These are phyloP conservation scores for Ustilago vetiveriae DNA, from an alignment of 1,284 basidiomycete genomes.

Conservation along the genomic window DNA sequence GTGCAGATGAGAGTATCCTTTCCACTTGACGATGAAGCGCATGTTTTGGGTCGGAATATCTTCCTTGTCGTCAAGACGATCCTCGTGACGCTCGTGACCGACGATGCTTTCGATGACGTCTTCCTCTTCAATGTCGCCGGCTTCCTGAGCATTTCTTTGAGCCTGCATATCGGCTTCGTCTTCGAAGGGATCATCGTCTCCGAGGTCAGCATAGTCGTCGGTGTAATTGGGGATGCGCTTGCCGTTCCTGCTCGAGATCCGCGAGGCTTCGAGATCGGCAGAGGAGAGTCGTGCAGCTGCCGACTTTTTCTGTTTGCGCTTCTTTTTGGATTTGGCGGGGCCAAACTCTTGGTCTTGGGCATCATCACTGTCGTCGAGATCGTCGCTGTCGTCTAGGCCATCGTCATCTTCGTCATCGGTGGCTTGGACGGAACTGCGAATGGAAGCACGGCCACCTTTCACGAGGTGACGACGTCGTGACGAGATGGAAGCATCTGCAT, in stretches of 20 bases:
- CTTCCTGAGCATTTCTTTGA: constrained; percentile 25
- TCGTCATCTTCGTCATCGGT: constrained; percentile 68
- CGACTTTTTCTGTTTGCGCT: constrained; percentile 26
- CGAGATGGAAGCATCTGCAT: constrained; percentile 27
- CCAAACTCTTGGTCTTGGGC: constrained; percentile 70
- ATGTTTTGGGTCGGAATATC: constrained; percentile 68
- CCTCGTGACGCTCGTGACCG: constrained; percentile 67
- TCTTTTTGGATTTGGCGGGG: constrained; percentile 21
- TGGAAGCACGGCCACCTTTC: constrained; percentile 33
- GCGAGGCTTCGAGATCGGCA: constrained; percentile 49
- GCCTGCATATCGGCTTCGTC: constrained; percentile 54
- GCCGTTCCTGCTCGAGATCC: constrained; percentile 59
- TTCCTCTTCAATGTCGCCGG: constrained; percentile 53
- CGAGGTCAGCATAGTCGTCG: constrained; percentile 63
- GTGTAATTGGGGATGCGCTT: constrained; percentile 65
- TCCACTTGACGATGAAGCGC: constrained; percentile 69
- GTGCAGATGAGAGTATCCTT: constrained; percentile 69
- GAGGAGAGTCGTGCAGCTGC: constrained; percentile 30
- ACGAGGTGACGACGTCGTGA: constrained; percentile 36
- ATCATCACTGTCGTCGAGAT: constrained; percentile 83
- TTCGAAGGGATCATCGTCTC: constrained; percentile 65
- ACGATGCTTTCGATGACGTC: constrained; percentile 69
- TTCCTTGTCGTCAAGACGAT: constrained; percentile 60
- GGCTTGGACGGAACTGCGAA: constrained; percentile 41
- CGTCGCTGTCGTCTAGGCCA: constrained; percentile 67